Evolutionary conservation across 2,329 filamentous ascomycete species (phyloP).

Genomic region (Colletotrichum acutatum): DNA sequence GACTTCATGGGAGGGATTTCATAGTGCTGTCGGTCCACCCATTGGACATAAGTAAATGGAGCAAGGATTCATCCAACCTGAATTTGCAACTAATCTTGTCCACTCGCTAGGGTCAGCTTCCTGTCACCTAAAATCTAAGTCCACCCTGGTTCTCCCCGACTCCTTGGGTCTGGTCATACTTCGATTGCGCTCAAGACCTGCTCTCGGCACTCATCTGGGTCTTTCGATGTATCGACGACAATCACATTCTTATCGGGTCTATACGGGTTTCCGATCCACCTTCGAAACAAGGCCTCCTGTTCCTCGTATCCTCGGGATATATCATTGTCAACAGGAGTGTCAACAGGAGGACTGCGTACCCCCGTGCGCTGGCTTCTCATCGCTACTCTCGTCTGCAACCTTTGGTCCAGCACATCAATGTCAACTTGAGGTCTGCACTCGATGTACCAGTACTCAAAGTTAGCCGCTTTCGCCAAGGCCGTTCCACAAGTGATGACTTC

Average conservation of each 20-base stretch:
- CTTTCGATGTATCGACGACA: constrained; percentile 37
- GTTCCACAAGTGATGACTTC: constrained; percentile 44
- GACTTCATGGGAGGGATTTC: constrained; percentile 37
- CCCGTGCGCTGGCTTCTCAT: constrained; percentile 45
- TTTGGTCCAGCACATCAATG: constrained; percentile 43
- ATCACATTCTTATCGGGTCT: constrained; percentile 41
- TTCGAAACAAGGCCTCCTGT: constrained; percentile 40
- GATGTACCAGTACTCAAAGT: constrained; percentile 43
- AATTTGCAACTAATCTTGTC: not conserved
- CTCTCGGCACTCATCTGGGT: not conserved
- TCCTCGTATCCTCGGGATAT: constrained; percentile 4
- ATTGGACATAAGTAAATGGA: not conserved
- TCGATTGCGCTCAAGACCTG: not conserved
- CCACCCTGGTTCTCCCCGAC: no score
- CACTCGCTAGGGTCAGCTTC: no score
- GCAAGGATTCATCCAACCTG: not conserved
- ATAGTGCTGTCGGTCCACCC: not conserved
- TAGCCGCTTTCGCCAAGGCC: constrained; percentile 40
- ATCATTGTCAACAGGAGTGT: constrained; percentile 17
- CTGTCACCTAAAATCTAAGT: not conserved
- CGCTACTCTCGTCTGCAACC: constrained; percentile 40
- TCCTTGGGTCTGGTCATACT: not conserved
- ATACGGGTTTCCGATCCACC: constrained; percentile 45
- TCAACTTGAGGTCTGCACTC: constrained; percentile 44
- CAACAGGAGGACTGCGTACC: constrained; percentile 41